Evolutionary conservation across 1,139 yeast genomes (phyloP), one percentile per base, ranked within the genome.

Genomic region (Debaryomyces psychrophilus): DNA sequence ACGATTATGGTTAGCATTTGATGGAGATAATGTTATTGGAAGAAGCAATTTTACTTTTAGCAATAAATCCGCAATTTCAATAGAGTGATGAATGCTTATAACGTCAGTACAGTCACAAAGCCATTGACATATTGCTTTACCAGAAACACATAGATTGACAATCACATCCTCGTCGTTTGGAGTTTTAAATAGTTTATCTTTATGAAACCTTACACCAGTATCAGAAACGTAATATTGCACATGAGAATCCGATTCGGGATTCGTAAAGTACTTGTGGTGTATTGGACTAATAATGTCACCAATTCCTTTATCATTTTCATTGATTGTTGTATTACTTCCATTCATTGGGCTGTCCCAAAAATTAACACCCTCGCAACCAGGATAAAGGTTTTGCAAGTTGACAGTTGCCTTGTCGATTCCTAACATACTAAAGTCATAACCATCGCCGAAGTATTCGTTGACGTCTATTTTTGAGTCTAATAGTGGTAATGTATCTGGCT

Each of bases 101-200:
- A 85, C 71, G 58, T 89, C 95, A 0, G 96, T 86, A 59, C 97
- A 92, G 53, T 92, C 98, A 79, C 85, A 76, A 14, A 92, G 58
- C 97, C 97, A 93, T 58, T 90, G 97, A 64, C 83, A 76, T 1
- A 87, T 71, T 0, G 95, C 86, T 55, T 87, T 87, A 0, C 97
- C 96, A 1, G 88, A 76, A 50, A 88, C 75, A 45, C 83, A 77
- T 56, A 76, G 76, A 14, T 71, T 69, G 2, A 77, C 58, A 6
- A 43, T 44, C 1, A 63, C 53, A 2, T 60, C 55, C 8, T 62
- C 53, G 2, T 56, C 59, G 3, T 44, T 45, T n/a, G 42, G 42
- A 3, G 48, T 34, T 5, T 61, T 65, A 46, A 81, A 69, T 0
- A 54, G 50, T 45, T 73, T 74, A 33, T 77, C 61, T 37, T 71